These are phyloP conservation scores for Coelastrella sp. DNA, from an alignment of 139 green algal genomes.

Conservation along the genomic window DNA sequence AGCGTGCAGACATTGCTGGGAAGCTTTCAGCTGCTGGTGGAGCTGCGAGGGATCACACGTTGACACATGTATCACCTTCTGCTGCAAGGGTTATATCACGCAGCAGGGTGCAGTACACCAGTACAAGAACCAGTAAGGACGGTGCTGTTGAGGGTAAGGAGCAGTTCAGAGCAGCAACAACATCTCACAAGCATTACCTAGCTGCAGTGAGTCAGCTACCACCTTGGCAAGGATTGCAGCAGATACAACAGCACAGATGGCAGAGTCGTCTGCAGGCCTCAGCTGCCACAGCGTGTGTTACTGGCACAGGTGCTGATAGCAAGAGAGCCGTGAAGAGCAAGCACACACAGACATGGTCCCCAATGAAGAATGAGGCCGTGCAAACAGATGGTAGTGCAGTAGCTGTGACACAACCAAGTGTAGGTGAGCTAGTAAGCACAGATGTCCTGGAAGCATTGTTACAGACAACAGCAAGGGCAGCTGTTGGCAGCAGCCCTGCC, in stretches of 20 bases:
- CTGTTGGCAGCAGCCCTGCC: neutral
- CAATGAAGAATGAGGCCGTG: neutral
- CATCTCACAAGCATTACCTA: neutral
- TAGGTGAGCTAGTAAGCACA: too few species aligned
- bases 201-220: neutral
- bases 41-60: too few species aligned
- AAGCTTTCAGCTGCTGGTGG: too few species aligned
- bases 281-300: neutral
- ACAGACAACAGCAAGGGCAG: neutral
- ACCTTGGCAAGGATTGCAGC: neutral
- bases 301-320: too few species aligned
- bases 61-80: too few species aligned
- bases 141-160: too few species aligned
- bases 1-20: too few species aligned
- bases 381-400: neutral
- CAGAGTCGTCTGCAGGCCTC: conserved; percentile 28
- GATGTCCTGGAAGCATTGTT: neutral
- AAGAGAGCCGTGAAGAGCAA: neutral
- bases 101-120: too few species aligned
- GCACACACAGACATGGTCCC: neutral
- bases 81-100: too few species aligned
- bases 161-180: neutral
- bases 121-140: too few species aligned
- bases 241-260: conserved; percentile 29
- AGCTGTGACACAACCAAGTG: neutral